Base-by-base conservation (phyloP, 257 asterid genomes). In the Nicotiana benthamiana region DNA sequence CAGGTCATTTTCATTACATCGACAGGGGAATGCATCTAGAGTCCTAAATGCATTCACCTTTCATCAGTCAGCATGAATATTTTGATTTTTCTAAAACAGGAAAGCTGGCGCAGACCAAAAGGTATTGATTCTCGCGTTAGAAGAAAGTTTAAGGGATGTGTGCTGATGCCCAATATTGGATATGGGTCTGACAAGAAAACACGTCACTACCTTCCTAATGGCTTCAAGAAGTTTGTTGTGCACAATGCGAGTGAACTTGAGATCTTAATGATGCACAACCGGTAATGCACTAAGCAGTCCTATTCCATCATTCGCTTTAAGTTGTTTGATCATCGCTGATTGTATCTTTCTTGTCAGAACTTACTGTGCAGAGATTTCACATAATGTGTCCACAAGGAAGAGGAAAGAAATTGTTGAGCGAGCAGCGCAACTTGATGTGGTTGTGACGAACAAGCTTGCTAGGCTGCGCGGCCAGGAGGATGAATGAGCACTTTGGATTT, bases 361-460 rank as follows among this genome's bases (percentile, higher is more conserved):
- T 4, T 91, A 90, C 18, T 91, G 92, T 86, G 97, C 94, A 0
- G 96, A 90, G 85, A 90, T 91, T 81, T 94, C 48, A 40, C 48
- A 40, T 40, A 40, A 40, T 40, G 48, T 40, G 12, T 40, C 48
- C 12, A 40, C 48, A 87, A 91, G 76, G 27, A 91, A 87, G 90
- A 86, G 97, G 84, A 91, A 91, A 46, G 93, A 90, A 3, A 90
- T 92, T 4, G 93, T 89, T 0, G 95, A 89, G 83, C 86, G 92
- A n/a, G 93, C 95, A 10, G 81, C 95, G 18, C 93, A 90, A 89
- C 89, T 90, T 26, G 97, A 92, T 82, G 86, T 92, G 52, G 95
- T 87, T n/a, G 93, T 89, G 28, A 86, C 93, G 1, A 92, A 88
- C 94, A 92, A 86, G 89, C 93, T 92, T 82, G 94, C 97, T 64